phyloP scores from a whole-genome alignment of 306 rosid genomes.

The Sophora flavescens region DNA sequence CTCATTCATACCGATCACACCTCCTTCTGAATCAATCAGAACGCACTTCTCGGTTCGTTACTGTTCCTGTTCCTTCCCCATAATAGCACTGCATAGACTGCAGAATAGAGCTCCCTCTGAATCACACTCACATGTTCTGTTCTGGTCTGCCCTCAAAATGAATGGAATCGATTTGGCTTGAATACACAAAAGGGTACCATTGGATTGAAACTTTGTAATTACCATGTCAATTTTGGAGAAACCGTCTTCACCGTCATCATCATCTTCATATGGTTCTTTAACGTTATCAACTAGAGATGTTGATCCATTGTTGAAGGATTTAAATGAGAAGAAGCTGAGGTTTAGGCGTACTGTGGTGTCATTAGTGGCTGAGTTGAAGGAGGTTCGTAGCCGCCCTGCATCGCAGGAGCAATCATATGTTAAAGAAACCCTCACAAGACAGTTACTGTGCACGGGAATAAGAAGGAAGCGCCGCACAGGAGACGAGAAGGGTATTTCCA shows the following conservation, averaged over 20 bases:
- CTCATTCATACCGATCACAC: background rate
- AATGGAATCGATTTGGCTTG: slow-evolving; percentile 43
- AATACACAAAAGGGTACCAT: background rate
- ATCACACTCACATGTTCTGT: too few relatives aligned
- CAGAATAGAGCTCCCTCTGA: background rate
- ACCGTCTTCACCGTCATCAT: slow-evolving; percentile 43
- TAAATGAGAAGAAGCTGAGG: slow-evolving; percentile 86
- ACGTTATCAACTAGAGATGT: slow-evolving; percentile 52
- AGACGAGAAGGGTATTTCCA: too few relatives aligned
- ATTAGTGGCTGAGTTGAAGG: slow-evolving; percentile 87
- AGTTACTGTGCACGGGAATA: too few relatives aligned
- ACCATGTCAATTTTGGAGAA: slow-evolving; percentile 69
- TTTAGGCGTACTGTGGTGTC: slow-evolving; percentile 91
- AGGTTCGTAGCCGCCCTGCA: slow-evolving; percentile 76
- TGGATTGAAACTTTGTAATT: slow-evolving; percentile 19
- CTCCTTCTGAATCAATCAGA: too few relatives aligned
- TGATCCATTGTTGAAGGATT: slow-evolving; percentile 85
- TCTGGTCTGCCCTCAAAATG: too few relatives aligned
- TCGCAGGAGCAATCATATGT: slow-evolving; percentile 78
- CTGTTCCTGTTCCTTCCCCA: too few relatives aligned
- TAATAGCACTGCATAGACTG: background rate
- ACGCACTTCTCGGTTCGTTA: slow-evolving; percentile 1
- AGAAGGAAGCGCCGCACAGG: too few relatives aligned
- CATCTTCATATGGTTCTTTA: background rate
- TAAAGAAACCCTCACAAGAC: slow-evolving; percentile 76